Evolutionary conservation across 2,329 filamentous ascomycete genomes (phyloP).

Genomic region (Ophiostoma pallidulum): DNA sequence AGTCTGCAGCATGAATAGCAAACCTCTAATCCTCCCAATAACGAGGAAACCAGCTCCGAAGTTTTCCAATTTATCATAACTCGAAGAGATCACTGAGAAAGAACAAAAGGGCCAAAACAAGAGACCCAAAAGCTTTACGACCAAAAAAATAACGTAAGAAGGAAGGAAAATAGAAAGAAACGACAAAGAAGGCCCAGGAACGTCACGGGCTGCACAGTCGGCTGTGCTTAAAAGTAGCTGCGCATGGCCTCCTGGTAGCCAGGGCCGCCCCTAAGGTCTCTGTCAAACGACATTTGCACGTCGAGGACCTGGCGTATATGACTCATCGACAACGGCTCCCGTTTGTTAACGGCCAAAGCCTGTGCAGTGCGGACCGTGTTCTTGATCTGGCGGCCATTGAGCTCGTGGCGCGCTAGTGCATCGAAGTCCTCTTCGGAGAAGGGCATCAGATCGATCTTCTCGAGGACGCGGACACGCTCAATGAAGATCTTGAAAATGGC

Average conservation of each 20-base stretch:
- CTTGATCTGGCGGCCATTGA: constrained; percentile 66
- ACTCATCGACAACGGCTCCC: constrained; percentile 60
- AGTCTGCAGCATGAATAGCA: too few species aligned
- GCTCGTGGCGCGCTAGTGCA: constrained; percentile 54
- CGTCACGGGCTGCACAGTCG: not conserved
- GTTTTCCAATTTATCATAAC: too few species aligned
- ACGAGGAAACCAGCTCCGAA: too few species aligned
- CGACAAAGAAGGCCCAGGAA: not conserved
- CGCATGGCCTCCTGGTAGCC: constrained; percentile 80
- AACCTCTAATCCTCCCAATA: too few species aligned
- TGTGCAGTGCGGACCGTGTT: constrained; percentile 79
- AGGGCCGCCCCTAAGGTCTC: constrained; percentile 69
- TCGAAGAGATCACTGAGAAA: not conserved
- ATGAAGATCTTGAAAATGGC: constrained; percentile 81
- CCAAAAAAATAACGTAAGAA: not conserved
- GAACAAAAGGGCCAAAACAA: not conserved
- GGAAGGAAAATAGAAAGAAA: not conserved
- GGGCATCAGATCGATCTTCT: constrained; percentile 48
- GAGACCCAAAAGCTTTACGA: not conserved
- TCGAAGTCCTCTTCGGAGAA: constrained; percentile 62
- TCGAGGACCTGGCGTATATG: constrained; percentile 79
- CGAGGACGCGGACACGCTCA: constrained; percentile 57
- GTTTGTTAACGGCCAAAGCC: constrained; percentile 68
- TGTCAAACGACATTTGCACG: constrained; percentile 72
- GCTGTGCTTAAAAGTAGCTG: constrained; percentile 51